Percentiles rank a stretch among this genome's conserved stretches.
phyloP scores from a whole-genome alignment of 306 rosid species.

The Trichosanthes truncata region DNA sequence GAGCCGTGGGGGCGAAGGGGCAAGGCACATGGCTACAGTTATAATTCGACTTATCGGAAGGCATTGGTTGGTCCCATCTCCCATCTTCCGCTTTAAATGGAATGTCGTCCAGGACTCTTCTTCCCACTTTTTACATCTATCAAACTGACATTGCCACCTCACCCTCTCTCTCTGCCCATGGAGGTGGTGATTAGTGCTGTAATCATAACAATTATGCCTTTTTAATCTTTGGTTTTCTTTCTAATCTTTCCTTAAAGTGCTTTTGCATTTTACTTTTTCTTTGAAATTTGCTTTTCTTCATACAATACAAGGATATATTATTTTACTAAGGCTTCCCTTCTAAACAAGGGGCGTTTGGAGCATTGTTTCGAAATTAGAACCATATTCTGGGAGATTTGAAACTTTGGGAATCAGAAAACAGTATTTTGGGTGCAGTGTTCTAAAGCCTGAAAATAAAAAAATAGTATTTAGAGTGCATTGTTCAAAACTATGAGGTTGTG shows the following conservation, averaged over 20 bases:
- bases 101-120: not conserved
- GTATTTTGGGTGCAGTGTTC: too few relatives aligned
- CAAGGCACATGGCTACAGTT: conserved; percentile 3
- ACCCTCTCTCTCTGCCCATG: not conserved
- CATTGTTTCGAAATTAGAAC: too few relatives aligned
- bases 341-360: too few relatives aligned
- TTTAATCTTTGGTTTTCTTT: not conserved
- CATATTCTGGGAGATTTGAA: too few relatives aligned
- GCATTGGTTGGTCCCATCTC: not conserved
- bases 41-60: not conserved
- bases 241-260: not conserved
- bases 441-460: too few relatives aligned
- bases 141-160: not conserved
- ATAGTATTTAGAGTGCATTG: too few relatives aligned
- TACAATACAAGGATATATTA: not conserved
- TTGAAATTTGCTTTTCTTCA: not conserved
- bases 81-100: conserved; percentile 9
- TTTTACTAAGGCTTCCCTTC: not conserved
- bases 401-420: too few relatives aligned
- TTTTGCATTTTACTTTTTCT: not conserved
- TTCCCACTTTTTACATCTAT: not conserved
- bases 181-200: not conserved
- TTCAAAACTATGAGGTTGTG: too few relatives aligned
- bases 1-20: not conserved
- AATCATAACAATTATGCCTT: not conserved